Percentiles rank a stretch among this genome's conserved stretches.
Conservation (phyloP, 768 basidiomycete genomes). For the Termitomyces sp. region DNA sequence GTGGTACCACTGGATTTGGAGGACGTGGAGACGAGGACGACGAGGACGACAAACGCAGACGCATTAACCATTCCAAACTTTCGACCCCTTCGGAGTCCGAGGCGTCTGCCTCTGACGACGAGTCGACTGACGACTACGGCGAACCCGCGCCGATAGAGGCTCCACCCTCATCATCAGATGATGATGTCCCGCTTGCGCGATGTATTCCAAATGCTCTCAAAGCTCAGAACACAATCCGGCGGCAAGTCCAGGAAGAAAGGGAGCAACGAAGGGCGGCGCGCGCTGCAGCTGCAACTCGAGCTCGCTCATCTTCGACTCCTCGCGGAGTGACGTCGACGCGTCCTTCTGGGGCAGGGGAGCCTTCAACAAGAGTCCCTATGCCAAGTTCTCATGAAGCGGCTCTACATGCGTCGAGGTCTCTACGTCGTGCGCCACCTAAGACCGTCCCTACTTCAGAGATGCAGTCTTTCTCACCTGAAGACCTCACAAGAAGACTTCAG, state of each 20-base stretch:
- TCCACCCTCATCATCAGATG: slow-evolving; percentile 40
- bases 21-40: slow-evolving; percentile 29
- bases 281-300: slow-evolving; percentile 19
- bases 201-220: slow-evolving; percentile 77
- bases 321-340: slow-evolving; percentile 27
- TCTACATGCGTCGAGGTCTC: slow-evolving; percentile 25
- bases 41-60: slow-evolving; percentile 18
- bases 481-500: slow-evolving; percentile 52
- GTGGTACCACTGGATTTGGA: slow-evolving; percentile 33
- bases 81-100: slow-evolving; percentile 29
- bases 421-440: slow-evolving; percentile 34
- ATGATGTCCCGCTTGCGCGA: slow-evolving; percentile 81
- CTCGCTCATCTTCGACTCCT: slow-evolving; percentile 13
- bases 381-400: slow-evolving; percentile 35
- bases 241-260: slow-evolving; percentile 63
- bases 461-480: slow-evolving; percentile 47
- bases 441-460: slow-evolving; percentile 34
- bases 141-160: slow-evolving; percentile 18
- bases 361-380: slow-evolving; percentile 7
- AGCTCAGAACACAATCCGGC: slow-evolving; percentile 77
- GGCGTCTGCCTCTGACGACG: slow-evolving; percentile 36
- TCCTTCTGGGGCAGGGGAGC: slow-evolving; percentile 28
- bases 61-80: slow-evolving; percentile 22
- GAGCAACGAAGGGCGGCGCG: slow-evolving; percentile 50
- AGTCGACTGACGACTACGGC: slow-evolving; percentile 34